phyloP scores from a whole-genome alignment of 148 eudicot species.

The Amaranthus cruentus region DNA sequence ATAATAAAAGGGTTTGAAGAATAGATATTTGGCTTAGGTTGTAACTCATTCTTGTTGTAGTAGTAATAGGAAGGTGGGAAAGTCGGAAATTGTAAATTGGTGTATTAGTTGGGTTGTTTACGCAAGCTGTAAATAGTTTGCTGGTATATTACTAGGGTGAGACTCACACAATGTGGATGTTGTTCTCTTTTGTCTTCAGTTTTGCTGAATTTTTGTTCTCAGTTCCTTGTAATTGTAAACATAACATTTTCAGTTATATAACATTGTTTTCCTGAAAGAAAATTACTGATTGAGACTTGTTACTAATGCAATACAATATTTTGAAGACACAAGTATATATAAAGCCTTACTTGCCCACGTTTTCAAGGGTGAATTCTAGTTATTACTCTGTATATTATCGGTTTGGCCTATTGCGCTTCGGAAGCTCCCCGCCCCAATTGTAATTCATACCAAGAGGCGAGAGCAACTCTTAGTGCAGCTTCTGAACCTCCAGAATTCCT shows the following conservation, averaged over 20 bases:
- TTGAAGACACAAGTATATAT: background rate
- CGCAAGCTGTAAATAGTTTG: slow-evolving; percentile 34
- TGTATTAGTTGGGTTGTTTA: slow-evolving; percentile 20
- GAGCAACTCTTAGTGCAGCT: too few relatives aligned
- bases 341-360: background rate
- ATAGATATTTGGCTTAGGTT: slow-evolving; percentile 34
- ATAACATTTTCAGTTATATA: slow-evolving; percentile 6
- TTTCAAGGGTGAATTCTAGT: background rate
- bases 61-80: slow-evolving; percentile 17
- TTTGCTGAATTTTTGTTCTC: slow-evolving; percentile 20
- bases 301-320: background rate
- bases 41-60: slow-evolving; percentile 30
- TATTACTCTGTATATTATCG: background rate
- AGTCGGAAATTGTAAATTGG: slow-evolving; percentile 16
- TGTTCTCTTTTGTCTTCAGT: slow-evolving; percentile 3
- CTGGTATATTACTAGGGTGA: slow-evolving; percentile 20
- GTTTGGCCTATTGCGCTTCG: too few relatives aligned
- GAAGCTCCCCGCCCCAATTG: too few relatives aligned
- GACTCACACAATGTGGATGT: slow-evolving; percentile 1
- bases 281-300: background rate
- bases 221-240: slow-evolving; percentile 21
- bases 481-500: too few relatives aligned
- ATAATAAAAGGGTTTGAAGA: slow-evolving; percentile 18
- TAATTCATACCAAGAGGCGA: too few relatives aligned
- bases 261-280: slow-evolving; percentile 1